Conservation (phyloP, 2,329 filamentous ascomycete species). For the Ceratocystis diversiconidia region DNA sequence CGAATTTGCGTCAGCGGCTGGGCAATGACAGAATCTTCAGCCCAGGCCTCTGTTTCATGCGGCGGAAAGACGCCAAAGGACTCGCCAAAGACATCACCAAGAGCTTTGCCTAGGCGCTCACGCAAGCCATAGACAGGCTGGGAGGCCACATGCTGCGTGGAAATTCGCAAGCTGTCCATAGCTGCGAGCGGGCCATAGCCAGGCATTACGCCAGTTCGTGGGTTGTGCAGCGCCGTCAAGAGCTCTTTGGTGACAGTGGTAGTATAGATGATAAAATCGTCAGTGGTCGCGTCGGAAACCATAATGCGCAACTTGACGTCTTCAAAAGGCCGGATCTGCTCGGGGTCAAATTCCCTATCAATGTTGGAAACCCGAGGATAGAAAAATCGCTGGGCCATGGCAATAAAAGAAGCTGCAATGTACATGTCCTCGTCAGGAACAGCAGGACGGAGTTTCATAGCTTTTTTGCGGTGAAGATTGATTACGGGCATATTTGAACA, state of each 20-base stretch:
- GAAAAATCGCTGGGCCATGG: conserved; percentile 43
- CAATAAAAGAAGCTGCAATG: conserved; percentile 38
- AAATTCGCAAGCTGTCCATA: conserved; percentile 25
- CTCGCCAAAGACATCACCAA: conserved; percentile 38
- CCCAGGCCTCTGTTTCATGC: conserved; percentile 4
- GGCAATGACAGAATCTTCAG: conserved; percentile 1
- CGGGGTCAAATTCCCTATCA: conserved; percentile 19
- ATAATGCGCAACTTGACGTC: conserved; percentile 39
- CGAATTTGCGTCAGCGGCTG: not conserved
- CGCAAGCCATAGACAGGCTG: conserved; percentile 29
- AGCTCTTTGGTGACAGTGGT: conserved; percentile 35
- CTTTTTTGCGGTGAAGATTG: conserved; percentile 33
- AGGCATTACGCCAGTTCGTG: conserved; percentile 20
- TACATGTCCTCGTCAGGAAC: conserved; percentile 39
- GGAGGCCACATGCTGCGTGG: conserved; percentile 4
- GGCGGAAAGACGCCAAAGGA: conserved; percentile 30
- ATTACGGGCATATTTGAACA: conserved; percentile 35
- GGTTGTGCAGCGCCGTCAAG: conserved; percentile 37
- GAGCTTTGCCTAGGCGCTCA: conserved; percentile 39
- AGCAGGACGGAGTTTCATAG: conserved; percentile 33
- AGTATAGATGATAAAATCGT: conserved; percentile 41
- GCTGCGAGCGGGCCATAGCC: conserved; percentile 8
- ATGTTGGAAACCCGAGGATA: conserved; percentile 26
- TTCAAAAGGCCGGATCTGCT: conserved; percentile 26
- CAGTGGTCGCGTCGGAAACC: conserved; percentile 34